These are phyloP conservation scores for Pythium scleroteichum DNA, from an alignment of 352 stramenopile species.

Conservation along the genomic window DNA sequence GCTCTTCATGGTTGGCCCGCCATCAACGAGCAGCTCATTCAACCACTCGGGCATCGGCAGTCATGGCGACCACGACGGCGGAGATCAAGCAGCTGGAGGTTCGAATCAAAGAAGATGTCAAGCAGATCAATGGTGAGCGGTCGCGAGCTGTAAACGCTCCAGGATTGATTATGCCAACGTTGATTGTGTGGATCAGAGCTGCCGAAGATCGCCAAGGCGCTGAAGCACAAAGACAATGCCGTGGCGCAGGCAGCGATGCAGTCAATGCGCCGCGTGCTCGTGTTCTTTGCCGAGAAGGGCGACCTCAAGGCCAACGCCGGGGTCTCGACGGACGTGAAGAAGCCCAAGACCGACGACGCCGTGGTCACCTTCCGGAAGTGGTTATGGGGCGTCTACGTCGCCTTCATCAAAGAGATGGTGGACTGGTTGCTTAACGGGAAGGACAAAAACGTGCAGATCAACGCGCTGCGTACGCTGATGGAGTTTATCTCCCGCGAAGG, in stretches of 20 bases:
- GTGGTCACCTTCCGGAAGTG: constrained; percentile 80
- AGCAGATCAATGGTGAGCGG: constrained; percentile 72
- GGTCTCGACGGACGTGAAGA: constrained; percentile 30
- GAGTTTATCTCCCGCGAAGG: constrained; percentile 83
- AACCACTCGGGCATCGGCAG: constrained; percentile 2
- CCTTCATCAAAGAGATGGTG: constrained; percentile 84
- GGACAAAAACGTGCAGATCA: constrained; percentile 71
- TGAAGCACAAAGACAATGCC: constrained; percentile 72
- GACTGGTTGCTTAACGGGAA: constrained; percentile 57
- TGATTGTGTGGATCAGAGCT: constrained; percentile 39
- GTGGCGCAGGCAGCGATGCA: constrained; percentile 78
- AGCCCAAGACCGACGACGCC: constrained; percentile 66
- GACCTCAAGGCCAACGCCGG: constrained; percentile 47
- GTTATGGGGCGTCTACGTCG: constrained; percentile 80
- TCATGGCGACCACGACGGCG: constrained; percentile 51
- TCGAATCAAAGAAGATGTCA: constrained; percentile 85
- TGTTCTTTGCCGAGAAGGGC: constrained; percentile 85
- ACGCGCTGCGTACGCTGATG: constrained; percentile 87
- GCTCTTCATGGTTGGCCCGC: constrained; percentile 33
- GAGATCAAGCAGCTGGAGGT: constrained; percentile 87
- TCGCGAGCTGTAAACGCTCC: neutral
- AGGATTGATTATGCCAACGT: too few species aligned
- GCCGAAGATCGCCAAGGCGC: constrained; percentile 68
- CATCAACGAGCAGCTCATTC: constrained; percentile 33
- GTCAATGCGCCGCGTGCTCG: constrained; percentile 71